Conservation (phyloP, 768 basidiomycete species). For the Collybia sordida region DNA sequence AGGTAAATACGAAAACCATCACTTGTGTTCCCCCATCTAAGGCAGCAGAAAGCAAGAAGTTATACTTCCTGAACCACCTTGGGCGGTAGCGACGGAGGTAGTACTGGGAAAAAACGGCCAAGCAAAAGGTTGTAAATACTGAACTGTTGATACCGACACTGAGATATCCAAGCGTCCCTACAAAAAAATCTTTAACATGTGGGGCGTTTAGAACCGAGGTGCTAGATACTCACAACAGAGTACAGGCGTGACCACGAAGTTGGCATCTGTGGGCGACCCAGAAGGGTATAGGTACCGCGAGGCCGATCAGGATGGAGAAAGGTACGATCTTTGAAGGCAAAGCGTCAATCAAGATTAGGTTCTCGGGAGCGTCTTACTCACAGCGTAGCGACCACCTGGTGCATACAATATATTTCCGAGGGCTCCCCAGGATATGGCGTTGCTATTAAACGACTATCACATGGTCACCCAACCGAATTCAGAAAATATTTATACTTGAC, state of each 20-base stretch:
- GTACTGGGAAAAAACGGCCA: constrained; percentile 48
- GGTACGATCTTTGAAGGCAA: constrained; percentile 36
- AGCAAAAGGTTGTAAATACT: constrained; percentile 42
- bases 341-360: constrained; percentile 8
- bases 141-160: constrained; percentile 60
- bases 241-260: constrained; percentile 51
- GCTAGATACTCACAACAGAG: constrained; percentile 31
- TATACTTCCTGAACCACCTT: constrained; percentile 49
- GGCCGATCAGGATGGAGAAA: constrained; percentile 47
- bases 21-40: constrained; percentile 51
- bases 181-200: neutral
- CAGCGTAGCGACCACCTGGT: constrained; percentile 44
- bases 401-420: constrained; percentile 48
- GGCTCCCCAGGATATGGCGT: constrained; percentile 60
- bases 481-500: constrained; percentile 15
- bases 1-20: constrained; percentile 31
- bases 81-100: constrained; percentile 42
- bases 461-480: neutral
- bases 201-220: neutral
- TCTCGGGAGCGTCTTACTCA: constrained; percentile 20
- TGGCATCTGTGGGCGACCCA: constrained; percentile 45
- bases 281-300: constrained; percentile 56
- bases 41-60: constrained; percentile 49
- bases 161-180: constrained; percentile 45
- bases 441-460: constrained; percentile 35